Evolutionary conservation across 2,329 filamentous ascomycete genomes (phyloP).

Genomic region (Xylariaceae sp.): DNA sequence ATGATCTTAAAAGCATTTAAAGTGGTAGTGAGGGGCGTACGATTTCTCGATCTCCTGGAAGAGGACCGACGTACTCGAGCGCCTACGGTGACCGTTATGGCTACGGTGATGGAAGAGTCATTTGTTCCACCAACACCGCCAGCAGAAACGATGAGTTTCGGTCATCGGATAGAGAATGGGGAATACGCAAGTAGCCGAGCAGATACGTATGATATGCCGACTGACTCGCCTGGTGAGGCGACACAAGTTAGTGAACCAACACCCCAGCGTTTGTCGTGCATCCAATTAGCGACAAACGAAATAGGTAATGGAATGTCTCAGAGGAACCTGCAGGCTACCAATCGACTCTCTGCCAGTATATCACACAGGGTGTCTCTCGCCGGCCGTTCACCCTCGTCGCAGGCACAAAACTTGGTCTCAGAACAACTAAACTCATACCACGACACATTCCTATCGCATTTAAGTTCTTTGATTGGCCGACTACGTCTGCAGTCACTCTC

Average conservation of each 20-base stretch:
- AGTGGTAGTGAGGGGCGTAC: conserved; percentile 88
- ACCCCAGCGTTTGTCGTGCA: conserved; percentile 55
- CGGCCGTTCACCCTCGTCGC: conserved; percentile 66
- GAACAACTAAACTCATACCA: conserved; percentile 80
- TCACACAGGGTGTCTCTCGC: conserved; percentile 80
- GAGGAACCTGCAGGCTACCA: conserved; percentile 45
- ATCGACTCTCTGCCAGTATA: conserved; percentile 59
- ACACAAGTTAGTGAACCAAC: conserved; percentile 45
- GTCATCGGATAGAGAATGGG: conserved; percentile 43
- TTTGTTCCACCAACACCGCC: conserved; percentile 68
- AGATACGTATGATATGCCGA: conserved; percentile 41
- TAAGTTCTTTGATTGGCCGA: conserved; percentile 90
- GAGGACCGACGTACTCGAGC: conserved; percentile 61
- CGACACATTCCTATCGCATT: conserved; percentile 86
- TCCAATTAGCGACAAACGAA: conserved; percentile 45
- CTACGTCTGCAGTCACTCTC: conserved; percentile 93
- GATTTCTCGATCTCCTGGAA: conserved; percentile 86
- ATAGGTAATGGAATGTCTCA: conserved; percentile 45
- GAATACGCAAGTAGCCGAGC: conserved; percentile 50
- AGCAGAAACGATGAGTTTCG: conserved; percentile 60
- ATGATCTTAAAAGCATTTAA: conserved; percentile 94
- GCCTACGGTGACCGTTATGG: conserved; percentile 63
- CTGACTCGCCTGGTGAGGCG: conserved; percentile 46
- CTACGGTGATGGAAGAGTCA: conserved; percentile 63
- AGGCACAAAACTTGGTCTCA: conserved; percentile 78